A percentile compares a stretch with the other conserved stretches of the same genome.
Evolutionary conservation across 2,329 filamentous ascomycete species (phyloP).

Genomic region (Trichoderma afroharzianum): DNA sequence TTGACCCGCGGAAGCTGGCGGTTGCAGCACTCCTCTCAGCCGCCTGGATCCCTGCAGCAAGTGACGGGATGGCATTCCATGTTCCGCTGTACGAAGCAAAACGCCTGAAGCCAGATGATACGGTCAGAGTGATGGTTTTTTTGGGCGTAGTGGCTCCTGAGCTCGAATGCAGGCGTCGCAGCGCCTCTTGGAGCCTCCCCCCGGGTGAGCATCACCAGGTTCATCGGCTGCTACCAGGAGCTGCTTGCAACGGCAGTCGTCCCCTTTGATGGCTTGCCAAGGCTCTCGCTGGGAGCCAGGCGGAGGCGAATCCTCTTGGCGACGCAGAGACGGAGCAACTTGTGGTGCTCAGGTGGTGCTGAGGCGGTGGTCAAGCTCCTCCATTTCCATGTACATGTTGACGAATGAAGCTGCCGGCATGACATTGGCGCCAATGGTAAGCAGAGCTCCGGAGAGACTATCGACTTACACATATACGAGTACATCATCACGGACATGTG

Average conservation of each 20-base stretch:
- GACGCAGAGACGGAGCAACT: background rate
- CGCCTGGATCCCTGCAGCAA: constrained; percentile 9
- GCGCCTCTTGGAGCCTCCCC: background rate
- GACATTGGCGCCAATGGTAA: background rate
- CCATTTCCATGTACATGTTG: background rate
- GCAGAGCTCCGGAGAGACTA: background rate
- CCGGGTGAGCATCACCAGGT: background rate
- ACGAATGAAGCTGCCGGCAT: background rate
- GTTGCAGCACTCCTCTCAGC: constrained; percentile 1
- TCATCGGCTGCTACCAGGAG: background rate
- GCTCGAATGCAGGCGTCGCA: background rate
- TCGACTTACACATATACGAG: background rate
- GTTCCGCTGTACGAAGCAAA: background rate
- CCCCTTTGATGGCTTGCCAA: background rate
- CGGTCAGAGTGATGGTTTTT: background rate
- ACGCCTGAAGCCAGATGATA: background rate
- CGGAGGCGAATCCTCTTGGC: constrained; percentile 10
- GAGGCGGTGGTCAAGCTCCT: background rate
- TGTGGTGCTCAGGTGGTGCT: background rate
- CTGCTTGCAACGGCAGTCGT: background rate
- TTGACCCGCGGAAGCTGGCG: constrained; percentile 11
- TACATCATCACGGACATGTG: background rate
- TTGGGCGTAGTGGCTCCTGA: constrained; percentile 1
- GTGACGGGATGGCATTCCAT: background rate
- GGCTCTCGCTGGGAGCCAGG: constrained; percentile 1